phyloP scores from a whole-genome alignment of 805 yeast genomes.

The Candida easanensis region DNA sequence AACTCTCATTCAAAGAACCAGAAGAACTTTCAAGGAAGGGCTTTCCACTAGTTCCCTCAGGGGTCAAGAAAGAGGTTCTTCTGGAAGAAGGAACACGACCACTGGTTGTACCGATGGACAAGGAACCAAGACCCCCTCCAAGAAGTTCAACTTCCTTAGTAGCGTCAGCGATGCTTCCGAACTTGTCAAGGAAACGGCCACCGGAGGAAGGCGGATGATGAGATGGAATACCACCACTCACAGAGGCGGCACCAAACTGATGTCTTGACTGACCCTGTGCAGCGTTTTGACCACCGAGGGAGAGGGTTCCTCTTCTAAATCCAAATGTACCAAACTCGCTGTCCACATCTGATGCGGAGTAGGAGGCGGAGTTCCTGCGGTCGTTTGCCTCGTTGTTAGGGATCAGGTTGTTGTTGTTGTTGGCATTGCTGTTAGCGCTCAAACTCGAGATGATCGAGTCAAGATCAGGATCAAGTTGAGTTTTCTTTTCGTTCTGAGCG shows the following conservation, averaged over 20 bases:
- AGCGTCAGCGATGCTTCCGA: conserved; percentile 64
- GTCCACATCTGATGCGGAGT: conserved; percentile 38
- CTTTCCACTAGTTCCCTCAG: conserved; percentile 28
- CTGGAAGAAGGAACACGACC: conserved; percentile 41
- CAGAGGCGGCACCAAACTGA: conserved; percentile 58
- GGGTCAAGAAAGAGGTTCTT: conserved; percentile 49
- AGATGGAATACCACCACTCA: conserved; percentile 45
- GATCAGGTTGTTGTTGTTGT: conserved; percentile 8
- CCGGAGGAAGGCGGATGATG: conserved; percentile 22
- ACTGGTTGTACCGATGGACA: conserved; percentile 32
- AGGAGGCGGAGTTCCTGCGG: conserved; percentile 38
- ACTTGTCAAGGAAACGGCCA: conserved; percentile 55
- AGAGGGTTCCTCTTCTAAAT: conserved; percentile 45
- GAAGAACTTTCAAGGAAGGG: conserved; percentile 27
- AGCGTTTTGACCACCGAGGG: conserved; percentile 34
- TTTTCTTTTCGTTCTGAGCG: conserved; percentile 15
- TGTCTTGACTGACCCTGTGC: conserved; percentile 25
- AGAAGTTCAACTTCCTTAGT: conserved; percentile 61
- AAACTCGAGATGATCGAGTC: conserved; percentile 31
- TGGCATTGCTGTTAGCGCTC: conserved; percentile 25
- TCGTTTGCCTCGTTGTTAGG: conserved; percentile 8
- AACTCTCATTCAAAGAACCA: conserved; percentile 29
- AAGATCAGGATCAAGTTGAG: conserved; percentile 27
- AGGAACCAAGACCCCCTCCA: conserved; percentile 40
- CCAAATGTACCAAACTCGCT: conserved; percentile 40